phyloP scores from a whole-genome alignment of 768 basidiomycete species.

The Tylopilus rubrobrunneus region DNA sequence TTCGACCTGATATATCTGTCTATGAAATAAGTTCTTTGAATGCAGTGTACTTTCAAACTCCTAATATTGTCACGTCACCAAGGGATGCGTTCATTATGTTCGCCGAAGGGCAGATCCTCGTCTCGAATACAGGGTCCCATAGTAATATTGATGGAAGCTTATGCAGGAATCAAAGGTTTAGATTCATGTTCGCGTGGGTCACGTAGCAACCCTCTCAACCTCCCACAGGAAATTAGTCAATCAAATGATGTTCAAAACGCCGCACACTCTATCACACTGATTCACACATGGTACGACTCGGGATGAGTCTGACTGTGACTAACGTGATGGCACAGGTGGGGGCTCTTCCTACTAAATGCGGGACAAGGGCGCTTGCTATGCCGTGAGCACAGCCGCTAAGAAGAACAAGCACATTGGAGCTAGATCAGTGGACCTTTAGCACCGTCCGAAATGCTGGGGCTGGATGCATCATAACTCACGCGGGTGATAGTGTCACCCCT shows the following conservation, averaged over 20 bases:
- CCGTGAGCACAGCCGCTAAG: not conserved
- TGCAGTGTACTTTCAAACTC: not conserved
- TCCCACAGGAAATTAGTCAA: not conserved
- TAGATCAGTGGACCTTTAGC: not conserved
- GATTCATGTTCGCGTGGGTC: not conserved
- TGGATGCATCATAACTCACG: not conserved
- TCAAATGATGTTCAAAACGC: not conserved
- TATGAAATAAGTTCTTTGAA: not conserved
- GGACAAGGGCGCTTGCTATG: not conserved
- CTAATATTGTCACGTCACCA: not conserved
- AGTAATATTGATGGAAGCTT: not conserved
- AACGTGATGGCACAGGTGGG: not conserved
- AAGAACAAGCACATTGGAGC: not conserved
- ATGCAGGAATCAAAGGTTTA: not conserved
- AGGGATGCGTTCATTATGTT: not conserved
- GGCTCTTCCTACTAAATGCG: not conserved
- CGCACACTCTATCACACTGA: not conserved
- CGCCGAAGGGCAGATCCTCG: not conserved
- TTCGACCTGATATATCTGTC: not conserved
- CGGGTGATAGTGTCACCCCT: too few species aligned
- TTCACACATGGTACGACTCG: not conserved
- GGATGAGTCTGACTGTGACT: not conserved
- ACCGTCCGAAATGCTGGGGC: not conserved
- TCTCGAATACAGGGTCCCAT: not conserved
- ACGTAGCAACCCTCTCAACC: not conserved